These are phyloP conservation scores for Pachysandra terminalis DNA, from an alignment of 164 flowering plant species.

Conservation along the genomic window DNA sequence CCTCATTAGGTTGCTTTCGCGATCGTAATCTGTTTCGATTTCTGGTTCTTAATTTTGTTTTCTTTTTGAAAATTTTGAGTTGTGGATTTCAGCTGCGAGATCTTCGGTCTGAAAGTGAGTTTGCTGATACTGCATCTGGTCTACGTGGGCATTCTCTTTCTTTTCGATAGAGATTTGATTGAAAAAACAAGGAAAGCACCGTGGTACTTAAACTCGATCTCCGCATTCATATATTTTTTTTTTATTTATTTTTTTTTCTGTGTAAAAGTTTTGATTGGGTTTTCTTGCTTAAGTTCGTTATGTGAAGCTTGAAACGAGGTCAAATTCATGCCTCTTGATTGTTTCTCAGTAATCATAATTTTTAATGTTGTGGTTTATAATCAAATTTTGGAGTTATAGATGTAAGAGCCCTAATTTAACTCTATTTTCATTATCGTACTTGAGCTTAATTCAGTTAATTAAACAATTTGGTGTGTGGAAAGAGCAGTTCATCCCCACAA, in stretches of 20 bases:
- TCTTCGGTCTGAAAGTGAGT: constrained; percentile 59
- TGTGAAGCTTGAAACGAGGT: no score
- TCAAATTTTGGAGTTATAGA: no score
- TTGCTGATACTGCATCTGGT: constrained; percentile 68
- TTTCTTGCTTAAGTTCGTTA: no score
- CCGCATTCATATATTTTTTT: not conserved
- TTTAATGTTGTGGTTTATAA: no score
- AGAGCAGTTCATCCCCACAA: no score
- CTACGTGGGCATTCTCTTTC: constrained; percentile 54
- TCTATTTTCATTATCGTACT: no score
- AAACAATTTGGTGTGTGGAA: no score
- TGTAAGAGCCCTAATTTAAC: no score
- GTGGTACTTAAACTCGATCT: no score
- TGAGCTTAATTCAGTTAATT: no score
- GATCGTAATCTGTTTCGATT: not conserved
- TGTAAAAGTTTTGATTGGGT: not conserved
- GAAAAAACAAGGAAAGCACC: constrained; percentile 48
- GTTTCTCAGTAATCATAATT: no score
- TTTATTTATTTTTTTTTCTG: not conserved
- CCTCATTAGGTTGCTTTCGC: not conserved
- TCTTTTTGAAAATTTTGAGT: not conserved
- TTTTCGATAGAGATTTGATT: constrained; percentile 57
- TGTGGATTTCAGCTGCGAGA: constrained; percentile 57
- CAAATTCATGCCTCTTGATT: no score
- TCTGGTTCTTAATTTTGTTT: not conserved